Base-by-base conservation (phyloP, 352 stramenopile species). In the Heterotrichella gracilis region DNA sequence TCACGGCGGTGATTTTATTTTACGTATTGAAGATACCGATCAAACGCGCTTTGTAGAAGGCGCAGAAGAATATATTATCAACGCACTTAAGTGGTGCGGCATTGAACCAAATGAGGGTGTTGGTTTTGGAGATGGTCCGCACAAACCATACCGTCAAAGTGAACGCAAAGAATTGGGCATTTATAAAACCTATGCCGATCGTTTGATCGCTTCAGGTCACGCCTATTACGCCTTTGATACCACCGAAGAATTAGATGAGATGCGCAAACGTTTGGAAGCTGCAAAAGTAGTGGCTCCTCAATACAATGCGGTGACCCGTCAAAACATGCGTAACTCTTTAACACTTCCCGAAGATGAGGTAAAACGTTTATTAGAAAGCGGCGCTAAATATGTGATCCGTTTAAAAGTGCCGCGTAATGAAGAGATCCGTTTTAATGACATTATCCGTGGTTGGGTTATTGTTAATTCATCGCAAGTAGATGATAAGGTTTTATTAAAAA, bases 11-110 rank as follows among this genome's bases (percentile, higher is more conserved):
- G 73, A 84, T 32, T 91, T 93, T 71, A 79, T 93, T 25, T 72
- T 93, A 69, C 82, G 85, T 4, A 91, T 93, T 68, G 85, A 93
- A 74, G 85, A 93, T 73, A 93, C 85, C 0, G 85, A 93, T 74
- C 85, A 86, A 77, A 89, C 81, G 9, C 83, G 85, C 1, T 81
- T 88, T 74, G 81, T 90, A 32, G 76, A 84, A 9, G 83, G 82
- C 2, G 88, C 84, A 0, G 68, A 85, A 14, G 84, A 90, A 22
- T 78, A 82, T 40, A 80, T 93, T 0, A 73, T 87, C n/a, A 75
- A 82, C 25, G 88, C 80, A 17, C 76, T 92, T 70, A 80, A 81
- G 23, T 85, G 81, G 80, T 90, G 84, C 64, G 83, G 84, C 3
- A 69, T 92, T 23, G 68, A 82, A 23, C 79, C 87, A 22, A 84